Evolutionary conservation across 2,329 filamentous ascomycete species (phyloP).

Genomic region (Ascochyta pisi): DNA sequence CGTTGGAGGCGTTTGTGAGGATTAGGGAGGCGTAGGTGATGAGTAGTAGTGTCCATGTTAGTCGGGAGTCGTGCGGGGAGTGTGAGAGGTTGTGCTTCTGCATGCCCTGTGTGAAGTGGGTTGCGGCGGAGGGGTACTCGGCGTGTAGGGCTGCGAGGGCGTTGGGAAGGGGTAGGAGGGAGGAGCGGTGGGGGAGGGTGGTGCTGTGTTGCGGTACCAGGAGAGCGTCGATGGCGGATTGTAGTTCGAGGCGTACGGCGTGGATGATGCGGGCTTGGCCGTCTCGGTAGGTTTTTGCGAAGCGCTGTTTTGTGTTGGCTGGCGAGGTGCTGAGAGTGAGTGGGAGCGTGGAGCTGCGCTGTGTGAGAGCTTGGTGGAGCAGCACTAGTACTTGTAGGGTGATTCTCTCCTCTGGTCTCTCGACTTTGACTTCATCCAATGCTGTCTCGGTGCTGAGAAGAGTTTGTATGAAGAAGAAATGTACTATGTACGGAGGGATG

Average conservation of each 20-base stretch:
- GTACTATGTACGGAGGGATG: conserved; percentile 43
- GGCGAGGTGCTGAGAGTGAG: conserved; percentile 7
- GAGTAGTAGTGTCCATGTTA: conserved; percentile 36
- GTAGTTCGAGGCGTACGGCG: conserved; percentile 31
- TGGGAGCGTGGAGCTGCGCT: conserved; percentile 30
- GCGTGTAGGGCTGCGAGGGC: conserved; percentile 18
- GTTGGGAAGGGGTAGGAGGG: conserved; percentile 25
- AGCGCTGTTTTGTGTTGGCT: conserved; percentile 49
- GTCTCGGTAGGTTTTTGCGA: conserved; percentile 53
- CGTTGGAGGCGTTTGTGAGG: conserved; percentile 15
- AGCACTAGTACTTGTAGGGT: conserved; percentile 32
- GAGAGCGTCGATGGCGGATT: conserved; percentile 19
- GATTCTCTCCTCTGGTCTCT: conserved; percentile 26
- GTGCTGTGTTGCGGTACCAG: conserved; percentile 1
- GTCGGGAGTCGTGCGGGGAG: conserved; percentile 14
- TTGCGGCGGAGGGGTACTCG: conserved; percentile 17
- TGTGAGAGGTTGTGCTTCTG: conserved; percentile 15
- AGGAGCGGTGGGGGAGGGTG: conserved; percentile 4
- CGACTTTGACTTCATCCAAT: conserved; percentile 16
- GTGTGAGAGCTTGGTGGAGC: conserved; percentile 33
- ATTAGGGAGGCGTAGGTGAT: conserved; percentile 24
- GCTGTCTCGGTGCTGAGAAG: conserved; percentile 30
- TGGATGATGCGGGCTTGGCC: conserved; percentile 47
- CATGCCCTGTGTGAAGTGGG: conserved; percentile 21
- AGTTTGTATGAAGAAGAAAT: conserved; percentile 40